Conservation (phyloP, 2,329 filamentous ascomycete species). For the Exophiala sp. region DNA sequence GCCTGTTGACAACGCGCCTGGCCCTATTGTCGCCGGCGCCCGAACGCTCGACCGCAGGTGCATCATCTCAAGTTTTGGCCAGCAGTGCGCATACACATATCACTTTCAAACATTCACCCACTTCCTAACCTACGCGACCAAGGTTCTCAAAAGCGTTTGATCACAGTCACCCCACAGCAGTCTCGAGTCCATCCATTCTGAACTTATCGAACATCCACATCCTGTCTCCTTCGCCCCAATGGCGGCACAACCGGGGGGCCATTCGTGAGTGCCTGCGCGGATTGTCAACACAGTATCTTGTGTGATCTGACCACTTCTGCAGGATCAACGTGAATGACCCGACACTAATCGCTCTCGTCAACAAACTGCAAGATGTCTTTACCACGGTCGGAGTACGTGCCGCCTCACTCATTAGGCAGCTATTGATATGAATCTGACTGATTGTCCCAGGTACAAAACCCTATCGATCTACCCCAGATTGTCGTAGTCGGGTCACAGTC, state of each 20-base stretch:
- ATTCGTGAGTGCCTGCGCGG: slow-evolving; percentile 41
- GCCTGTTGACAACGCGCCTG: not conserved
- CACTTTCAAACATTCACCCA: slow-evolving; percentile 8
- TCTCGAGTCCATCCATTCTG: slow-evolving; percentile 11
- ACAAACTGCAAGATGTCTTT: slow-evolving; percentile 99
- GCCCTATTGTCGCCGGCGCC: not conserved
- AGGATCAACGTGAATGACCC: slow-evolving; percentile 72
- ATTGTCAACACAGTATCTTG: slow-evolving; percentile 24
- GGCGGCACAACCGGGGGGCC: slow-evolving; percentile 42
- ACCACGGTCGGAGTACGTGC: slow-evolving; percentile 79
- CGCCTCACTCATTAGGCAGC: slow-evolving; percentile 1
- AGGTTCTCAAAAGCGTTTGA: slow-evolving; percentile 14
- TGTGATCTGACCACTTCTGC: slow-evolving; percentile 17
- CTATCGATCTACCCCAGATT: slow-evolving; percentile 97
- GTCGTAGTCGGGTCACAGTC: slow-evolving; percentile 98
- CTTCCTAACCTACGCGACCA: slow-evolving; percentile 3
- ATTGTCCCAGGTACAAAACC: slow-evolving; percentile 81
- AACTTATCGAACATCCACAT: slow-evolving; percentile 13
- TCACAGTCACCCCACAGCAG: slow-evolving; percentile 13
- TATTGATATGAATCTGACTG: slow-evolving; percentile 28
- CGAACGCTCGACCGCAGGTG: slow-evolving; percentile 6
- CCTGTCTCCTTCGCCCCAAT: slow-evolving; percentile 32
- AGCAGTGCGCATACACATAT: slow-evolving; percentile 17
- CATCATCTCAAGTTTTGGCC: slow-evolving; percentile 20
- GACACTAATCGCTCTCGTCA: slow-evolving; percentile 76